phyloP scores from a whole-genome alignment of 768 basidiomycete species.

The Jaapia argillacea region DNA sequence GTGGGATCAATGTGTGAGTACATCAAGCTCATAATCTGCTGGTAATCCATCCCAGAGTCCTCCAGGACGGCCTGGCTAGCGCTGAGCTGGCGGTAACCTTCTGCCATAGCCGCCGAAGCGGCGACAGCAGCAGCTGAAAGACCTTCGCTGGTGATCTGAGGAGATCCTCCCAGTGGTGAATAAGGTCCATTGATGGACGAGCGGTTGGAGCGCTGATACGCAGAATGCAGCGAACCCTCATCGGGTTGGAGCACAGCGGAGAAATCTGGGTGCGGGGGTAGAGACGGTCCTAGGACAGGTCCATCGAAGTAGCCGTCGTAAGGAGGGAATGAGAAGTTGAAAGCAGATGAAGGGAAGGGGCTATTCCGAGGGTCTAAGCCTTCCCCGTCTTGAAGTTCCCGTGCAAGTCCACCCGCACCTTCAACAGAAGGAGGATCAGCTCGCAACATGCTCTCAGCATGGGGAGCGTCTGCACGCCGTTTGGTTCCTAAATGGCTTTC shows the following conservation, averaged over 20 bases:
- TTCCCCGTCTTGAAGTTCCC: conserved; percentile 20
- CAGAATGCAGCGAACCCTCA: conserved; percentile 9
- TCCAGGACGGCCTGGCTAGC: conserved; percentile 45
- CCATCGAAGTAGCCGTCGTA: conserved; percentile 48
- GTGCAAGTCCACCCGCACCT: conserved; percentile 5
- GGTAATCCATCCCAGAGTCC: conserved; percentile 48
- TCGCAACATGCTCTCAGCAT: conserved; percentile 69
- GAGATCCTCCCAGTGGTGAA: conserved; percentile 24
- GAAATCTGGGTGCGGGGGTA: conserved; percentile 13
- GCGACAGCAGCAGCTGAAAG: conserved; percentile 57
- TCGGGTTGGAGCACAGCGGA: neutral
- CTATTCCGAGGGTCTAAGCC: conserved; percentile 30
- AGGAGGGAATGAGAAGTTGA: conserved; percentile 65
- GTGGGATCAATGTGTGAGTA: conserved; percentile 44
- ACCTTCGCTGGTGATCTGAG: conserved; percentile 30
- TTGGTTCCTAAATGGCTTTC: conserved; percentile 63
- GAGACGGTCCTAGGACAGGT: conserved; percentile 10
- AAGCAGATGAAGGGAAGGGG: conserved; percentile 57
- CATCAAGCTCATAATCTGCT: conserved; percentile 56
- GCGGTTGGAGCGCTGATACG: too few relatives aligned
- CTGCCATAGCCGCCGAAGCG: conserved; percentile 61
- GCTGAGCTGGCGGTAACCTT: conserved; percentile 60
- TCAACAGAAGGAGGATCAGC: conserved; percentile 61
- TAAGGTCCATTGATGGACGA: conserved; percentile 22
- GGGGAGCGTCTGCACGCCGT: conserved; percentile 74